Base-by-base conservation (phyloP, 371 early-diverging fungal genomes). In the Mortierella sp. region DNA sequence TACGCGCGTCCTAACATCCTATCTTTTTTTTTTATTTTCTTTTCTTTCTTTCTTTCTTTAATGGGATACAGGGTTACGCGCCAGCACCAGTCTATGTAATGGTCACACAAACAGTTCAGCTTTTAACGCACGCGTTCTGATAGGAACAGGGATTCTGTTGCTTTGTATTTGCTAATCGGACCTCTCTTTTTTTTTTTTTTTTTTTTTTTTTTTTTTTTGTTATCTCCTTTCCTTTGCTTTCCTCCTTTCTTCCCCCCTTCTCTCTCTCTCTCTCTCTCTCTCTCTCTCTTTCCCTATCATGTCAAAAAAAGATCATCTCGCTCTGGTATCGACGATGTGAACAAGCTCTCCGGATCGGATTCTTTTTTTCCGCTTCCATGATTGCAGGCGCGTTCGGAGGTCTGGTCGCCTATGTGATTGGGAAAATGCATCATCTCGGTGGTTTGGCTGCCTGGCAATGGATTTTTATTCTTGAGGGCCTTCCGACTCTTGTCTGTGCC, bases 201-300 rank as follows among this genome's bases (percentile, higher is more conserved):
- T 14, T 37, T 43, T 44, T 59, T 12, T 25, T 60, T 15, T 46
- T 60, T 60, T 25, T 25, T 45, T 43, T 43, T 61, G 62, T 63
- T 92, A 91, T 2, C 87, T 94, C 60, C 90, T 91, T 48, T 94
- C 94, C 12, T 94, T 92, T 25, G 88, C 91, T 29, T 84, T 92
- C 14, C 91, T 85, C 57, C 86, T 91, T 72, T 82, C 16, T 19
- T 60, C 19, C 56, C 30, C 30, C 59, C 26, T 48, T 14, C 21
- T 18, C 11, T 48, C 5, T 11, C 61, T 29, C 28, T 21, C 3
- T 50, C 51, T 9, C 18, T 28, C 28, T n/a, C n/a, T n/a, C n/a
- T 50, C 28, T 50, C 51, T 18, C 43, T n/a, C 12, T 43, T 37
- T 58, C 9, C 21, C 37, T n/a, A 0, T 58, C 37, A n/a, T 2